These are phyloP conservation scores for Wickerhamomyces queroliae DNA, from an alignment of 805 yeast genomes.

Conservation along the genomic window DNA sequence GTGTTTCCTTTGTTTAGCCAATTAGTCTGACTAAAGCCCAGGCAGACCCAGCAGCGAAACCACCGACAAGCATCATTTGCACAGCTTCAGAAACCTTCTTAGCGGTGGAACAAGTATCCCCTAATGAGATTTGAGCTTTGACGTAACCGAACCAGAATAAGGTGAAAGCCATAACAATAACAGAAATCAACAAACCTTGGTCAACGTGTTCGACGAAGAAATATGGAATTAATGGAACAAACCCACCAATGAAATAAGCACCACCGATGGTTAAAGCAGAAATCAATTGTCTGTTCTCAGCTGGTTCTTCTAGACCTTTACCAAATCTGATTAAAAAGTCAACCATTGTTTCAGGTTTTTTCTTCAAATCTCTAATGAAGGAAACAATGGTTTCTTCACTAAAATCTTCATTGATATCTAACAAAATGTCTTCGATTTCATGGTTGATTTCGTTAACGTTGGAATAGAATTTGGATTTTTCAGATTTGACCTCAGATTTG, in stretches of 20 bases:
- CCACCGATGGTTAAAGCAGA: conserved; percentile 88
- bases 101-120: conserved; percentile 57
- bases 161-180: conserved; percentile 77
- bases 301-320: conserved; percentile 92
- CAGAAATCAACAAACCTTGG: conserved; percentile 70
- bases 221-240: conserved; percentile 86
- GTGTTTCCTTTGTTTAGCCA: too few species aligned
- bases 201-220: conserved; percentile 75
- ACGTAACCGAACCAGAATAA: conserved; percentile 81
- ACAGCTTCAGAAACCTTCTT: conserved; percentile 72
- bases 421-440: conserved; percentile 74
- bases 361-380: conserved; percentile 74
- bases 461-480: conserved; percentile 61
- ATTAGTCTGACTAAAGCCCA: conserved; percentile 84
- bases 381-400: conserved; percentile 67
- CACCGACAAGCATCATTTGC: conserved; percentile 93
- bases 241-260: conserved; percentile 88
- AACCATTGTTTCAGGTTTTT: conserved; percentile 70
- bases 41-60: conserved; percentile 96
- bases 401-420: conserved; percentile 53
- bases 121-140: conserved; percentile 82
- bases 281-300: conserved; percentile 82
- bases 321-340: conserved; percentile 86
- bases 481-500: conserved; percentile 63
- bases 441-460: conserved; percentile 62